Conservation (phyloP, 257 asterid genomes). For the Solanum corneliomulleri region DNA sequence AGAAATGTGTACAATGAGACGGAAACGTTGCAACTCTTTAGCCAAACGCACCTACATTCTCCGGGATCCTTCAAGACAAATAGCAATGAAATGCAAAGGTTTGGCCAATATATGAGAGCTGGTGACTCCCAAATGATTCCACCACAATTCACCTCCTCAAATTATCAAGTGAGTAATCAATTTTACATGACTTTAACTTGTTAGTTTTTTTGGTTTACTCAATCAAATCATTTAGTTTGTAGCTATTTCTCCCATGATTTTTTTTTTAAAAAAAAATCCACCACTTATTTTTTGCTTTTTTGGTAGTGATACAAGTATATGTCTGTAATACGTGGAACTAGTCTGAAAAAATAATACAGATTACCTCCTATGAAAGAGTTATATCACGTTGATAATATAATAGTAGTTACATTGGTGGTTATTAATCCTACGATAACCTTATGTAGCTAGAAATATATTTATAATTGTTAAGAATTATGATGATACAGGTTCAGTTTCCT, state of each 20-base stretch:
- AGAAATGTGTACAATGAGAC: slow-evolving; percentile 34
- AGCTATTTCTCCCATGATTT: background rate
- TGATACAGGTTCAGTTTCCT: slow-evolving; percentile 27
- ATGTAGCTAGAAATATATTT: background rate
- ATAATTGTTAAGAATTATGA: background rate
- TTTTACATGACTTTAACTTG: background rate
- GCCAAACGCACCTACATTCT: slow-evolving; percentile 45
- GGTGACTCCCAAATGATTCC: slow-evolving; percentile 33
- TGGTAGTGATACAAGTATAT: background rate
- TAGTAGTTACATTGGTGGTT: too few relatives aligned
- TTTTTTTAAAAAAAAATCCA: background rate
- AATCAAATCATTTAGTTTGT: background rate
- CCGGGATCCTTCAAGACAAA: slow-evolving; percentile 3
- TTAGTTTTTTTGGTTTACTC: background rate
- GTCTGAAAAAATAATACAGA: background rate
- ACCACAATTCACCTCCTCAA: slow-evolving; percentile 11
- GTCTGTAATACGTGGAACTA: background rate
- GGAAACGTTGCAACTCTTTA: slow-evolving; percentile 46
- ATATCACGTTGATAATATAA: too few relatives aligned
- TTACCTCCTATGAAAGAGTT: background rate
- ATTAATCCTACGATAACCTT: background rate
- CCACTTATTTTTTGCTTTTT: too few relatives aligned
- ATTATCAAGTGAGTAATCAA: slow-evolving; percentile 24
- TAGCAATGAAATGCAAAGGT: background rate
- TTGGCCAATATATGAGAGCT: slow-evolving; percentile 14